A percentile compares a stretch with the other conserved stretches of the same genome.
These are phyloP conservation scores for Karstenula rhodostoma DNA, from an alignment of 2,329 filamentous ascomycete species.

Conservation along the genomic window DNA sequence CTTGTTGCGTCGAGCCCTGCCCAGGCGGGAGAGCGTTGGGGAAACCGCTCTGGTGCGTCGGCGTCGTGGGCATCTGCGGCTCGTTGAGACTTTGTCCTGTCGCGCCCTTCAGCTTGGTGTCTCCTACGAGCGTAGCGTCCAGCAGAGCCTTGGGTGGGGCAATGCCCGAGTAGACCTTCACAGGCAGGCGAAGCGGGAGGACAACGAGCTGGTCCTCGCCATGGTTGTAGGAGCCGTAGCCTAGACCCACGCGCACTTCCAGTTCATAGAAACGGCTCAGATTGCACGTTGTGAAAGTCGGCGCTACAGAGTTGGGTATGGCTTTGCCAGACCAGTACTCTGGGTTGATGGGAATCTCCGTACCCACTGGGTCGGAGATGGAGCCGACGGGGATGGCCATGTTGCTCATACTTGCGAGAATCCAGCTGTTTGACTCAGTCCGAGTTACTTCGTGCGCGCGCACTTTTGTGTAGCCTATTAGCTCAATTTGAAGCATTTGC, in stretches of 20 bases:
- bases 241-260: slow-evolving; percentile 80
- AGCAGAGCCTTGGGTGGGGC: slow-evolving; percentile 79
- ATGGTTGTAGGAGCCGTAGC: slow-evolving; percentile 70
- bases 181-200: slow-evolving; percentile 78
- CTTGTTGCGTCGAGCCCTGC: slow-evolving; percentile 33
- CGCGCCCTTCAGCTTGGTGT: slow-evolving; percentile 17
- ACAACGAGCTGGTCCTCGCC: slow-evolving; percentile 75
- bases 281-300: slow-evolving; percentile 89
- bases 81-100: slow-evolving; percentile 21
- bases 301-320: slow-evolving; percentile 85
- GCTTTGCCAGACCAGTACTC: slow-evolving; percentile 75
- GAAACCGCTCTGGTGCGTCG: slow-evolving; percentile 31
- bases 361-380: slow-evolving; percentile 64
- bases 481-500: slow-evolving; percentile 79
- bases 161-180: slow-evolving; percentile 89
- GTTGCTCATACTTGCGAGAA: slow-evolving; percentile 75
- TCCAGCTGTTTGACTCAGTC: slow-evolving; percentile 76
- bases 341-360: slow-evolving; percentile 74
- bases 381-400: slow-evolving; percentile 75
- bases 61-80: slow-evolving; percentile 32
- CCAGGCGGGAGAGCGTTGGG: slow-evolving; percentile 30
- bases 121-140: slow-evolving; percentile 63
- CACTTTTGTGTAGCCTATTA: slow-evolving; percentile 81
- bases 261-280: slow-evolving; percentile 82
- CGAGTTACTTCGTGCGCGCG: slow-evolving; percentile 78